Evolutionary conservation across 2,329 filamentous ascomycete species (phyloP), one percentile per base, ranked within the genome.

Genomic region (Calycina marina): DNA sequence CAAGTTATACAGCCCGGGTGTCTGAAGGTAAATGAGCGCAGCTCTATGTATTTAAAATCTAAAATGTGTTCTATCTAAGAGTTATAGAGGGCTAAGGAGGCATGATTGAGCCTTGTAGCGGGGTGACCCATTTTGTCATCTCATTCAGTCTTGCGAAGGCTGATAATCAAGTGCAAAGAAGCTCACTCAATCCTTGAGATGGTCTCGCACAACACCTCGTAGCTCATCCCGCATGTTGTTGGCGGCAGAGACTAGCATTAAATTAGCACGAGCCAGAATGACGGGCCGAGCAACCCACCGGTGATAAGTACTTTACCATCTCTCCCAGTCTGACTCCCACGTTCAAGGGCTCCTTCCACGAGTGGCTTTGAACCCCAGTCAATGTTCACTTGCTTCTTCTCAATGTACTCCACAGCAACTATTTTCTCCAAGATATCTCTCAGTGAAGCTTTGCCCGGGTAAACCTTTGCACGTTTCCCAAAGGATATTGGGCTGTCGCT

Each of bases 401-500:
- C 18, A 22, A 22, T 22, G n/a, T 22, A 22, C 18, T 22, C n/a
- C n/a, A 6, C n/a, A 6, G 18, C 18, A 22, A 22, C 18, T 22
- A 6, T n/a, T 22, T 6, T n/a, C n/a, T 22, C 6, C 6, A 22
- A n/a, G 18, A 22, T 22, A 22, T 22, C n/a, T n/a, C 18, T 6
- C 18, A 22, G n/a, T 30, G 17, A 28, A 35, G 32, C 38, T 35
- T 35, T 35, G 16, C 35, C 28, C 16, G 18, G 29, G 32, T 35
- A 27, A 18, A 40, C 33, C 10, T 35, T 39, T 30, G 29, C 24
- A 35, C 31, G 34, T 34, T 40, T 32, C 18, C 37, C 26, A 32
- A 41, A 41, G 16, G 39, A 25, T 36, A 10, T 37, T 25, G 24
- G 16, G 12, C 34, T 37, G 25, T 33, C 30, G 25, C 32, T 29